Evolutionary conservation across 192 early-diverging fungal species (phyloP), one percentile per base, ranked within the genome.

Genomic region (Umbelopsis vinacea): DNA sequence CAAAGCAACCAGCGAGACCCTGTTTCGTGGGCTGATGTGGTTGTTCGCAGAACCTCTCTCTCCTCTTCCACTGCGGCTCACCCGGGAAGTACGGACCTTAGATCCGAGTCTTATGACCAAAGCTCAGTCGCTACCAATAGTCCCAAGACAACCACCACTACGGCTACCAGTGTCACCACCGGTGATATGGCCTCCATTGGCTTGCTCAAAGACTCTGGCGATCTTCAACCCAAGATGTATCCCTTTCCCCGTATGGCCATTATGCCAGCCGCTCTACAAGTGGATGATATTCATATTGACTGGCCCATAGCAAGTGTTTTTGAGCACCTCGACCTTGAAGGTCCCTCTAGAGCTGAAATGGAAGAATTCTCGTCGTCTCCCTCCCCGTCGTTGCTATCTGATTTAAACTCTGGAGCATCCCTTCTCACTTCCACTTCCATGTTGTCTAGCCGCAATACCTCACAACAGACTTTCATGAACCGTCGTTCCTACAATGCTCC

Each of bases 211-310:
- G 57, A 63, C 15, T 37, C 7, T 26, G 57, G 15, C 8, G 23
- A 11, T 14, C 26, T 26, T 29, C 57, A 63, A 35, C 57, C 33
- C 33, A 37, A 22, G 11, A 12, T 63, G 26, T 63, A 63, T 26
- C 57, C 57, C 17, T 63, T 63, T 26, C 57, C 57, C 11, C 57
- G 26, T 2, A 35, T 26, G 26, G 57, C 17, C 14, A 29, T 3
- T 17, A 63, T 63, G 57, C 33, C 57, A n/a, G 57, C 57, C 26
- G 57, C 57, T 63, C 19, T 63, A 63, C 14, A 63, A 63, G 57
- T 63, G 11, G 57, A 63, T 37, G 26, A 63, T 35, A 63, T 63
- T n/a, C 57, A 63, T 0, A 37, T 63, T 63, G 57, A 63, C 14
- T 63, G 57, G 57, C 57, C 57, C 17, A 17, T 63, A 29, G 26